Conservation (phyloP, 2,329 filamentous ascomycete species). For the Arthroderma uncinatum region DNA sequence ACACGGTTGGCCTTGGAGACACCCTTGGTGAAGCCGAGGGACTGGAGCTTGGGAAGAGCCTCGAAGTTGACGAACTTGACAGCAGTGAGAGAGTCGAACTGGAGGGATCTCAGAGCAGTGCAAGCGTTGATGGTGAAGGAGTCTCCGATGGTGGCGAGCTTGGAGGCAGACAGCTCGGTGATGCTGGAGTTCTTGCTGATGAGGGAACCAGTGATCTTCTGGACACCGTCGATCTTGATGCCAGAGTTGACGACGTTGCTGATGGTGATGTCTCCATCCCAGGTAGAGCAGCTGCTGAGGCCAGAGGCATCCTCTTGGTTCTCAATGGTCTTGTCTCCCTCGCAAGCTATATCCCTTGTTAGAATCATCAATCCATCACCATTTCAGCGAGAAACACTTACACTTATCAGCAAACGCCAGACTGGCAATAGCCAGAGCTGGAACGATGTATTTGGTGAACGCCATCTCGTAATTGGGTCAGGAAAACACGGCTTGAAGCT, state of each 20-base stretch:
- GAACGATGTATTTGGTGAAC: conserved; percentile 45
- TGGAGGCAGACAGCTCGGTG: conserved; percentile 49
- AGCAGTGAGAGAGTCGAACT: conserved; percentile 52
- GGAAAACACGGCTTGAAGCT: conserved; percentile 16
- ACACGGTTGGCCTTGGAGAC: conserved; percentile 59
- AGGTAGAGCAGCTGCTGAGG: conserved; percentile 54
- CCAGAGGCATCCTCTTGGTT: conserved; percentile 53
- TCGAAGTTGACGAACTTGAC: conserved; percentile 60
- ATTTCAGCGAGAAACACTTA: conserved; percentile 19
- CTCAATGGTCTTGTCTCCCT: conserved; percentile 37
- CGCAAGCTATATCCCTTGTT: conserved; percentile 7
- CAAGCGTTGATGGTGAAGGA: conserved; percentile 59
- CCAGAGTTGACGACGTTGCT: conserved; percentile 43
- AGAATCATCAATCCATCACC: neutral
- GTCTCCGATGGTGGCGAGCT: conserved; percentile 55
- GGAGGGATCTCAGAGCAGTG: conserved; percentile 56
- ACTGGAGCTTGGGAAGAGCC: conserved; percentile 55
- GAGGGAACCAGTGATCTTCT: conserved; percentile 49
- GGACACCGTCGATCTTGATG: conserved; percentile 52
- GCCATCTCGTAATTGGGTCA: conserved; percentile 34
- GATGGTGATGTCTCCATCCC: conserved; percentile 59
- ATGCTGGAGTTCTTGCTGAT: conserved; percentile 46
- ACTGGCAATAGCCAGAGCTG: conserved; percentile 45
- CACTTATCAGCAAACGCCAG: conserved; percentile 38
- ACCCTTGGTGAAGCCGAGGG: conserved; percentile 50